Conservation (phyloP, 768 basidiomycete species). For the Hypsizygus marmoreus region DNA sequence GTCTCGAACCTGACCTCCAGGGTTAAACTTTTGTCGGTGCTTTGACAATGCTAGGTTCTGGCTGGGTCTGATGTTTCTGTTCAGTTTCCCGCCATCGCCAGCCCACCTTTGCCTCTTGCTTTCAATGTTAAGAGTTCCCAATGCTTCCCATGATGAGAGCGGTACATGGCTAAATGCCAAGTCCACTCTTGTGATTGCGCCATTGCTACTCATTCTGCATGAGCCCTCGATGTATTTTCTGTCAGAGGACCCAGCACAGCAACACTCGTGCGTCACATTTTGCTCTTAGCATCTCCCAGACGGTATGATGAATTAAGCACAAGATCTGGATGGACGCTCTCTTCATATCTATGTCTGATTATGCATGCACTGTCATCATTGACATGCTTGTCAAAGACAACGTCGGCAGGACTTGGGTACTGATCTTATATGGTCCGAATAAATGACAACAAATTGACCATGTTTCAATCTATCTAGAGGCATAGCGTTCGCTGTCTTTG, state of each 20-base stretch:
- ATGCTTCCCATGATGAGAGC: slow-evolving; percentile 20
- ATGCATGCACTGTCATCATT: slow-evolving; percentile 22
- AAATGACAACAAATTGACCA: not conserved
- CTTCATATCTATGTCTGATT: slow-evolving; percentile 25
- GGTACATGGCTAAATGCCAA: slow-evolving; percentile 23
- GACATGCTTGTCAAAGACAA: slow-evolving; percentile 12
- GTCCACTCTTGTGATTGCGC: slow-evolving; percentile 32
- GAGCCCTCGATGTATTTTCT: slow-evolving; percentile 62
- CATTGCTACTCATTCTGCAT: slow-evolving; percentile 58
- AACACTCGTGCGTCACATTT: slow-evolving; percentile 5
- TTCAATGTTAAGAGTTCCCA: slow-evolving; percentile 44
- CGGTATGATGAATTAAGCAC: not conserved
- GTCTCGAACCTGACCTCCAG: slow-evolving; percentile 39
- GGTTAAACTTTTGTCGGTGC: slow-evolving; percentile 58
- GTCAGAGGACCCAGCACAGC: not conserved
- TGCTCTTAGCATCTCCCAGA: not conserved
- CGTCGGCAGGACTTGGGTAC: slow-evolving; percentile 3
- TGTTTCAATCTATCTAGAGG: not conserved
- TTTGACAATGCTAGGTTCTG: slow-evolving; percentile 2
- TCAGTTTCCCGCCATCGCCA: slow-evolving; percentile 66
- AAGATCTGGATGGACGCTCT: slow-evolving; percentile 22
- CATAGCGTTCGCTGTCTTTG: slow-evolving; percentile 55
- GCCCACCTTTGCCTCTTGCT: slow-evolving; percentile 56
- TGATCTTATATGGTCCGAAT: not conserved
- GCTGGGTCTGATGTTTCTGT: slow-evolving; percentile 13